These are phyloP conservation scores for Penicillium freii DNA, from an alignment of 2,329 filamentous ascomycete species.

Conservation along the genomic window DNA sequence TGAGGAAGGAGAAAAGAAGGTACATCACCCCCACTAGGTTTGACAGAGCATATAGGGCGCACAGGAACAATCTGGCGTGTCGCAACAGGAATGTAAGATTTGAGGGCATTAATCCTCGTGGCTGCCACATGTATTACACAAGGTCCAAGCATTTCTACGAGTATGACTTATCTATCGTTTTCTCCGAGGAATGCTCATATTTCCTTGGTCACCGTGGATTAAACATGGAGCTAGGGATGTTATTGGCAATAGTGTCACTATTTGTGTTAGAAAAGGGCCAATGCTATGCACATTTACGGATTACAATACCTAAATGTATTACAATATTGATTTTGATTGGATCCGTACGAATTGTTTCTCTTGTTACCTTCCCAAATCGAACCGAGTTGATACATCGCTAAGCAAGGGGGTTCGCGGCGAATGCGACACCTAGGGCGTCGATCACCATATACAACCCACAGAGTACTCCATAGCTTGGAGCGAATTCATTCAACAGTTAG, in stretches of 20 bases:
- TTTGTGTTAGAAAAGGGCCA: background rate
- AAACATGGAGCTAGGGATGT: background rate
- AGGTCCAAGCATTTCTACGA: conserved; percentile 8
- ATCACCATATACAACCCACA: background rate
- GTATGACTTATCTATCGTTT: background rate
- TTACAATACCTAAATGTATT: background rate
- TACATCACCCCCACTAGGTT: conserved; percentile 1
- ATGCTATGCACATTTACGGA: background rate
- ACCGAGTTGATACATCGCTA: conserved; percentile 12
- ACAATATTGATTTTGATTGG: background rate
- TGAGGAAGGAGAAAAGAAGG: background rate
- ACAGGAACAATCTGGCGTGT: conserved; percentile 4
- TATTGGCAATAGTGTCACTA: conserved; percentile 15
- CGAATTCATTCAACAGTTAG: background rate
- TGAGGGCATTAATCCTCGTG: conserved; percentile 24
- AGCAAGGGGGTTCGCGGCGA: conserved; percentile 13
- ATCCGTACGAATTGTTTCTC: background rate
- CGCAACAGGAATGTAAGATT: conserved; percentile 19
- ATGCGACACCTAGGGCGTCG: background rate
- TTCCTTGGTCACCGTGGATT: background rate
- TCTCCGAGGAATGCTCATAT: background rate
- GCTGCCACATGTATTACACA: conserved; percentile 22
- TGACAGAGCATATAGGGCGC: conserved; percentile 5
- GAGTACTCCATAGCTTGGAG: background rate
- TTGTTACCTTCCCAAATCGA: conserved; percentile 8